Conservation (phyloP, 768 basidiomycete genomes). For the Tylopilus sp. region DNA sequence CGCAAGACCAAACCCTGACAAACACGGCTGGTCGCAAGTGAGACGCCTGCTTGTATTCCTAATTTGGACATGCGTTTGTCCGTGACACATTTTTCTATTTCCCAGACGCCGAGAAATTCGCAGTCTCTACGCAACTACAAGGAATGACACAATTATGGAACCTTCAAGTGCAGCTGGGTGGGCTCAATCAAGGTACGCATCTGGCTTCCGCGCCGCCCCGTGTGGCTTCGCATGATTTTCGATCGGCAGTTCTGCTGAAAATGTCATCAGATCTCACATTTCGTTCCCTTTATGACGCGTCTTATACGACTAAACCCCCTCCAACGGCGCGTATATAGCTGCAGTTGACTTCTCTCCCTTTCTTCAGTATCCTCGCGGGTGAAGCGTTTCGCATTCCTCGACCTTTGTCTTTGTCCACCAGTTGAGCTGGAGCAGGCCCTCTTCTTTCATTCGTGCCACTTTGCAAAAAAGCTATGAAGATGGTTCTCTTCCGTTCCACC, state of each 20-base stretch:
- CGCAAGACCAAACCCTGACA: conserved; percentile 6
- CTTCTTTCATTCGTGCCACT: neutral
- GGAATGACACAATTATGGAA: conserved; percentile 1
- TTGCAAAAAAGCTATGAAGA: no score
- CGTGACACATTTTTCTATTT: neutral
- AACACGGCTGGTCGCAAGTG: conserved; percentile 1
- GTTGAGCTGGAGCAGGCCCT: no score
- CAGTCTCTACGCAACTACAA: conserved; percentile 12
- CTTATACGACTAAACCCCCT: conserved; percentile 9
- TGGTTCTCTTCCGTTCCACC: conserved; percentile 22
- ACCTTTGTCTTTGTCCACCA: conserved; percentile 4
- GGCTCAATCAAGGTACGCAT: no score
- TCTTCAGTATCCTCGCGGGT: neutral
- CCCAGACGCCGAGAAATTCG: neutral
- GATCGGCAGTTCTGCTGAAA: no score
- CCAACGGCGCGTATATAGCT: conserved; percentile 7
- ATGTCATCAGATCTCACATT: no score
- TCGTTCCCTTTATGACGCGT: conserved; percentile 15
- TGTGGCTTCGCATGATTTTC: neutral
- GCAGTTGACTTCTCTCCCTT: neutral
- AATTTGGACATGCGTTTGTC: conserved; percentile 29
- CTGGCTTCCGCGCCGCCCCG: neutral
- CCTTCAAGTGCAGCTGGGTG: neutral
- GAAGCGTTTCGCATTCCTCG: neutral
- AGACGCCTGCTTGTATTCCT: conserved; percentile 26